Percentiles rank a stretch among this genome's conserved stretches.
phyloP scores from a whole-genome alignment of 139 green algal species.

The Auxenochlorella pyrenoidosa region DNA sequence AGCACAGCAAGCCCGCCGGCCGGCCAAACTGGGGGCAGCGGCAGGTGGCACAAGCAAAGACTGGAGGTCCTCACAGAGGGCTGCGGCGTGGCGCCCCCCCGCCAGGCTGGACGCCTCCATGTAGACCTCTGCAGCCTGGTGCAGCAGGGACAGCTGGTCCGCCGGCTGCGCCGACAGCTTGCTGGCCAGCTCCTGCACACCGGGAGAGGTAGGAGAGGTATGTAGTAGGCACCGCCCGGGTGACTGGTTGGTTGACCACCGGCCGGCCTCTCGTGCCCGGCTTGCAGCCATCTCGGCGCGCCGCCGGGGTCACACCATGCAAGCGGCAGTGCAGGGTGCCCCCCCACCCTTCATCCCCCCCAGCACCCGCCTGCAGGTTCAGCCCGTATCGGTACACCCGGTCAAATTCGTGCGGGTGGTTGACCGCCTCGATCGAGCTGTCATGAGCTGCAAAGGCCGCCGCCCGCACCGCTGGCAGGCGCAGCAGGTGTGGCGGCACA shows the following conservation, averaged over 20 bases:
- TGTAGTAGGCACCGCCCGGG: no score
- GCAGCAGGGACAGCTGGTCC: constrained; percentile 52
- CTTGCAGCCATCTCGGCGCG: no score
- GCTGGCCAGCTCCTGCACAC: constrained; percentile 64
- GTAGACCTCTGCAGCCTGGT: constrained; percentile 41
- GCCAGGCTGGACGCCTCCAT: constrained; percentile 9
- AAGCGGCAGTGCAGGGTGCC: no score
- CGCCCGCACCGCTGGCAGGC: constrained; percentile 50
- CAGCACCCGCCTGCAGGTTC: constrained; percentile 47
- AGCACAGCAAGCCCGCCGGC: no score
- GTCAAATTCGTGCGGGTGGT: constrained; percentile 57
- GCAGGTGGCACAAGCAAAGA: no score
- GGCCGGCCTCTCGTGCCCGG: no score
- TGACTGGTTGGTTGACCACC: no score
- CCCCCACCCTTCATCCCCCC: no score
- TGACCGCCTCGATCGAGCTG: constrained; percentile 19
- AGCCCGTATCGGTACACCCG: constrained; percentile 75
- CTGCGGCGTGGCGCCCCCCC: constrained; percentile 16
- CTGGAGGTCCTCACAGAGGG: constrained; percentile 29
- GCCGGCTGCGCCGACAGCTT: neutral
- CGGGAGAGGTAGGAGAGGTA: no score
- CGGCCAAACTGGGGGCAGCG: no score
- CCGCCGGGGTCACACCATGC: no score
- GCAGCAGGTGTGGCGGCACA: constrained; percentile 34
- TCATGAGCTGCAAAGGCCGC: constrained; percentile 63